These are phyloP conservation scores for Malassezia restricta DNA, from an alignment of 1,284 basidiomycete genomes.

Conservation along the genomic window DNA sequence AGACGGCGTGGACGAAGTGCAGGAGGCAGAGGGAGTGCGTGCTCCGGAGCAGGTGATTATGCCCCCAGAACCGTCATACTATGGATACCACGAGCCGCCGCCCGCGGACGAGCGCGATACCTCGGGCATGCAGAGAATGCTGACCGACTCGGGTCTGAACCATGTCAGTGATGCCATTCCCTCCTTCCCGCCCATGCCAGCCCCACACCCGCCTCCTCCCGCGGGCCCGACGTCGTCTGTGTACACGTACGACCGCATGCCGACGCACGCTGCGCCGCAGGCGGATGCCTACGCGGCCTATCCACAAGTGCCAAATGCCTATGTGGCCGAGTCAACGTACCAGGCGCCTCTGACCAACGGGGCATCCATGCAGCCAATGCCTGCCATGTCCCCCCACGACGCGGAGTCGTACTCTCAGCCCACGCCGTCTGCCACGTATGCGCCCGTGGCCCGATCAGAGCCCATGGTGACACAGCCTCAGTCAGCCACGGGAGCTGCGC, in stretches of 20 bases:
- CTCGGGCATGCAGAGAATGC: neutral
- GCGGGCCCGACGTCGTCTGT: too few species aligned
- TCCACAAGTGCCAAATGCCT: too few species aligned
- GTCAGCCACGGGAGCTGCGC: too few species aligned
- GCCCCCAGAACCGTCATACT: neutral
- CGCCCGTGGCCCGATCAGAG: too few species aligned
- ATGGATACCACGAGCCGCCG: neutral
- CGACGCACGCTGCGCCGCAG: neutral
- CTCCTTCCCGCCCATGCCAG: constrained; percentile 8
- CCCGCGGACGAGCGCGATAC: neutral
- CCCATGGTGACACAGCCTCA: too few species aligned
- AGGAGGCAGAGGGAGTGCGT: neutral
- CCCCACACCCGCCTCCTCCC: neutral
- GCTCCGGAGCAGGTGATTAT: neutral
- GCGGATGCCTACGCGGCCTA: neutral
- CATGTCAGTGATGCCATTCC: constrained; percentile 6
- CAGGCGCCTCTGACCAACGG: too few species aligned
- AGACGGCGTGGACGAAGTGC: neutral
- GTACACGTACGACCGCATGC: too few species aligned
- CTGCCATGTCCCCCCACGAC: too few species aligned
- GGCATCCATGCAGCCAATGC: too few species aligned
- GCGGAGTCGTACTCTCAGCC: too few species aligned
- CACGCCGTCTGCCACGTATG: too few species aligned
- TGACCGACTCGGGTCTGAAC: neutral
- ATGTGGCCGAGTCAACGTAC: too few species aligned